A percentile compares a stretch with the other conserved stretches of the same genome.
These are phyloP conservation scores for Calonectria fujianensis DNA, from an alignment of 2,329 filamentous ascomycete genomes.

Conservation along the genomic window DNA sequence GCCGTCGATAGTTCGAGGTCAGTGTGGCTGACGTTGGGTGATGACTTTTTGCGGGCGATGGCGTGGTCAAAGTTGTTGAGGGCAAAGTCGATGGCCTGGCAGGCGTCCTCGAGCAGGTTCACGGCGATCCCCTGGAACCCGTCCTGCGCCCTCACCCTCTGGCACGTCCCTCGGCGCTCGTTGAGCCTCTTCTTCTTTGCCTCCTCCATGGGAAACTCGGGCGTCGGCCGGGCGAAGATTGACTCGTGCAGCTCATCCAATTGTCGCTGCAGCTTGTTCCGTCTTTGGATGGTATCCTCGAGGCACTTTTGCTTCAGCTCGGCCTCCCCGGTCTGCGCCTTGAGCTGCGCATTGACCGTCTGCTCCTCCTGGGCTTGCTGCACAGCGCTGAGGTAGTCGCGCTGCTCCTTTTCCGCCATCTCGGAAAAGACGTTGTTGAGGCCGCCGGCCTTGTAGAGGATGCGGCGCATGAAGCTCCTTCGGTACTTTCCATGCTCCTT, in stretches of 20 bases:
- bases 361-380: constrained; percentile 68
- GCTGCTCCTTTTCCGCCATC: constrained; percentile 72
- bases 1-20: constrained; percentile 40
- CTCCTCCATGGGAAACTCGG: constrained; percentile 73
- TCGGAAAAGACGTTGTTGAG: constrained; percentile 63
- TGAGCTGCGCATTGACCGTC: constrained; percentile 64
- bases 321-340: constrained; percentile 64
- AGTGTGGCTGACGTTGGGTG: constrained; percentile 59
- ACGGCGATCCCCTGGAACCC: constrained; percentile 66
- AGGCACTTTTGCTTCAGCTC: constrained; percentile 59
- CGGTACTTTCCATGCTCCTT: constrained; percentile 72
- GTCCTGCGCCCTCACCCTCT: constrained; percentile 59
- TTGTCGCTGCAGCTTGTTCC: constrained; percentile 65
- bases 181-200: constrained; percentile 62
- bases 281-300: constrained; percentile 59
- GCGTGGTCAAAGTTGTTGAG: constrained; percentile 64
- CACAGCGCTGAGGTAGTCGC: constrained; percentile 72
- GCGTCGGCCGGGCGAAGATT: constrained; percentile 73
- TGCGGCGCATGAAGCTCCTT: constrained; percentile 71
- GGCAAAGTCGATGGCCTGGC: constrained; percentile 53
- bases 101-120: constrained; percentile 62
- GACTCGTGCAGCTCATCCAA: constrained; percentile 70
- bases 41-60: constrained; percentile 61
- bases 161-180: constrained; percentile 60
- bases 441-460: constrained; percentile 70